phyloP scores from a whole-genome alignment of 2,329 filamentous ascomycete genomes.

The Simplicillium aogashimaense region DNA sequence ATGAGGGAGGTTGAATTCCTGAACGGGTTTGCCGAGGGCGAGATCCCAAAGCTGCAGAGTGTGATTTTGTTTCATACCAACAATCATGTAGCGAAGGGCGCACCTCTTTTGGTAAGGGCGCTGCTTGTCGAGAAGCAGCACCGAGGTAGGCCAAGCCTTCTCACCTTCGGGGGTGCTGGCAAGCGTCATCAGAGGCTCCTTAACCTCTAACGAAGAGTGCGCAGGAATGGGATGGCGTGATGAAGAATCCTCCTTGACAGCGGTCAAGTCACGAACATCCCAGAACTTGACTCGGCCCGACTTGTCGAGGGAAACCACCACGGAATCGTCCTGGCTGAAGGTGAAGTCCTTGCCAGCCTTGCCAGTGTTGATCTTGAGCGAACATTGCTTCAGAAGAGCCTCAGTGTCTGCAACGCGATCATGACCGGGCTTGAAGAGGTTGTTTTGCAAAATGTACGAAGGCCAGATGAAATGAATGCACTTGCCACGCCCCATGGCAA shows the following conservation, averaged over 20 bases:
- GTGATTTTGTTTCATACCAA: constrained; percentile 98
- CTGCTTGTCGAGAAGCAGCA: constrained; percentile 92
- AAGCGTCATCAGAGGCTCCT: constrained; percentile 76
- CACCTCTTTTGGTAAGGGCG: constrained; percentile 84
- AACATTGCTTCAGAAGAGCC: constrained; percentile 75
- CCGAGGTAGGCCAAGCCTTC: constrained; percentile 94
- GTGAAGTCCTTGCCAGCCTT: constrained; percentile 98
- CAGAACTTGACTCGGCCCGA: constrained; percentile 95
- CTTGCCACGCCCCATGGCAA: constrained; percentile 91
- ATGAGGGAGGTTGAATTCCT: constrained; percentile 93
- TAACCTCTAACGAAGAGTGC: constrained; percentile 61
- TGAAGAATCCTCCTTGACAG: constrained; percentile 40
- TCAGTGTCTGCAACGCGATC: constrained; percentile 75
- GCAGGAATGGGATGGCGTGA: constrained; percentile 41
- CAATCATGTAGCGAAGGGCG: constrained; percentile 87
- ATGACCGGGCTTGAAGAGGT: constrained; percentile 52
- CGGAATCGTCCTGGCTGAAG: constrained; percentile 92
- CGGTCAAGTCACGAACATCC: constrained; percentile 77
- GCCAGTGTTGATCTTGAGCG: constrained; percentile 88
- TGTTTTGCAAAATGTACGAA: constrained; percentile 51
- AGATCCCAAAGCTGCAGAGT: constrained; percentile 98
- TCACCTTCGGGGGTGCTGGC: constrained; percentile 79
- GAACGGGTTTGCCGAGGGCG: constrained; percentile 85
- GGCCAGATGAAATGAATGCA: constrained; percentile 85
- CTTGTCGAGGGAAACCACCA: constrained; percentile 93